phyloP scores from a whole-genome alignment of 176 grass and related monocot genomes.

The Leersia perrieri region DNA sequence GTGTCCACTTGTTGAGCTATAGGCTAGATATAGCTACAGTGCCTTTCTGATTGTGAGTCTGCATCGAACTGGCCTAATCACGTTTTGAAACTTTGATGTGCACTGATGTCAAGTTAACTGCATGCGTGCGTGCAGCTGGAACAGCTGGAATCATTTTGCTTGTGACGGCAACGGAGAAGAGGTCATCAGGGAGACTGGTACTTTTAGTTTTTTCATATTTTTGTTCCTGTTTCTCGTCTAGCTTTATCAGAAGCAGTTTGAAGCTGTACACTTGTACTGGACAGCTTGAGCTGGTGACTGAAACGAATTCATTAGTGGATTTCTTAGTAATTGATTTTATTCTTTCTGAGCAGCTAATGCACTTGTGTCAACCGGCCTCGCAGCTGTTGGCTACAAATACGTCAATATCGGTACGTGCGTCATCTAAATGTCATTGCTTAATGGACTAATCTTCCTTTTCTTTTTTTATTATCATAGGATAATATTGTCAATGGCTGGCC shows the following conservation, averaged over 20 bases:
- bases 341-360: constrained; percentile 53
- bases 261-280: not conserved
- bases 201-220: too few species aligned
- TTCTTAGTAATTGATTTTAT: not conserved
- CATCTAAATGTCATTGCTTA: not conserved
- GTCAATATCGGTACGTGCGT: constrained; percentile 68
- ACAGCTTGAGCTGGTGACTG: not conserved
- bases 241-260: not conserved
- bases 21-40: too few species aligned
- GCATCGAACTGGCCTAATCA: not conserved
- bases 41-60: not conserved
- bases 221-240: not conserved
- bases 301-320: not conserved
- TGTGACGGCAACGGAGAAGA: constrained; percentile 63
- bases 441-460: not conserved
- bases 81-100: not conserved
- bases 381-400: constrained; percentile 73
- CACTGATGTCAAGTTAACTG: not conserved
- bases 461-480: not conserved
- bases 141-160: constrained; percentile 91
- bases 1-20: too few species aligned
- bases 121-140: constrained; percentile 55
- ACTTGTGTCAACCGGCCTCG: constrained; percentile 78
- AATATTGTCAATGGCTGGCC: not conserved
- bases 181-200: constrained; percentile 76